A percentile compares a stretch with the other conserved stretches of the same genome.
Conservation (phyloP, 345 rosid genomes). For the Kernera saxatilis region DNA sequence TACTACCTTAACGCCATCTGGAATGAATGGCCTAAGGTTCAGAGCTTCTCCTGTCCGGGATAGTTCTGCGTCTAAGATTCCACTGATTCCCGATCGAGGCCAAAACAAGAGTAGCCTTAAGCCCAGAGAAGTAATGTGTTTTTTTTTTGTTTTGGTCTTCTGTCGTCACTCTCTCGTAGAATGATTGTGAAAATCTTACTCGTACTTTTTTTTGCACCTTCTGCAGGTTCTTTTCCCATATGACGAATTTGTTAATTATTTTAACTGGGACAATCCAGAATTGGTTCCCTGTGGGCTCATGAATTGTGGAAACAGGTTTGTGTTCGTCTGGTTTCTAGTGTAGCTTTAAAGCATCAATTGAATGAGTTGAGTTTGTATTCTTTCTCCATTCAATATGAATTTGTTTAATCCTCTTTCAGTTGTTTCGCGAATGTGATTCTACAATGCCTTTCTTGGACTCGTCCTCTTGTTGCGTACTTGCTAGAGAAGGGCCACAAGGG, state of each 20-base stretch:
- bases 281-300: slow-evolving; percentile 83
- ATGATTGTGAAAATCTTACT: slow-evolving; percentile 5
- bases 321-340: not conserved
- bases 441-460: slow-evolving; percentile 86
- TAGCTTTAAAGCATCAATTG: not conserved
- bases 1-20: slow-evolving; percentile 19
- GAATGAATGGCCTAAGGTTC: slow-evolving; percentile 24
- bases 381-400: not conserved
- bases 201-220: slow-evolving; percentile 8
- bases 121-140: slow-evolving; percentile 49
- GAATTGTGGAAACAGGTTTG: slow-evolving; percentile 97
- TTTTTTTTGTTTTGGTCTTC: not conserved
- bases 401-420: slow-evolving; percentile 37
- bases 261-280: slow-evolving; percentile 58
- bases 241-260: slow-evolving; percentile 67
- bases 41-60: slow-evolving; percentile 26
- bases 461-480: slow-evolving; percentile 88
- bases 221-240: slow-evolving; percentile 87
- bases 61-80: slow-evolving; percentile 40
- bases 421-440: slow-evolving; percentile 94
- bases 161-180: not conserved
- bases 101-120: slow-evolving; percentile 37
- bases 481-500: slow-evolving; percentile 73
- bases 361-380: not conserved
- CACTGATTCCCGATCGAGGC: slow-evolving; percentile 42